These are phyloP conservation scores for Elaphomyces granulatus DNA, from an alignment of 495 filamentous ascomycete species.

Conservation along the genomic window DNA sequence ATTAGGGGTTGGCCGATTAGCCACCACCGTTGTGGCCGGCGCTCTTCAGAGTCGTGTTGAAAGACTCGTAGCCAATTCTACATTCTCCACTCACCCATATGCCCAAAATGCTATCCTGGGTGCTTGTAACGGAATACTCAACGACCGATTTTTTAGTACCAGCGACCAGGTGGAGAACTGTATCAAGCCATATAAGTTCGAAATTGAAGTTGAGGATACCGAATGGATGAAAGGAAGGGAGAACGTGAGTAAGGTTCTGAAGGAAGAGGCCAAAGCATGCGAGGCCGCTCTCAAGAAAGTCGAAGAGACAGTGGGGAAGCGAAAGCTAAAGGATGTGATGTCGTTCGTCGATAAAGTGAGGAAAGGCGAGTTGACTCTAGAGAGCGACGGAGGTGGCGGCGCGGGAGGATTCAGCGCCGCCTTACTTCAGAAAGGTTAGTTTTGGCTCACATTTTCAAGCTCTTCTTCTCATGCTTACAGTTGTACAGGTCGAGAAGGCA, in stretches of 20 bases:
- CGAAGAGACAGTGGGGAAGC: slow-evolving; percentile 58
- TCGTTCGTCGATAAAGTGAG: slow-evolving; percentile 77
- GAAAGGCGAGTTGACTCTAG: slow-evolving; percentile 68
- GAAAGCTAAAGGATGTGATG: slow-evolving; percentile 82
- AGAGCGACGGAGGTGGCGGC: slow-evolving; percentile 67
- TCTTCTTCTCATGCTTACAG: slow-evolving; percentile 10
- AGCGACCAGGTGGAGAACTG: slow-evolving; percentile 99
- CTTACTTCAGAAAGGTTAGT: slow-evolving; percentile 61
- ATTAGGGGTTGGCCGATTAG: slow-evolving; percentile 80
- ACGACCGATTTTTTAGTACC: slow-evolving; percentile 90
- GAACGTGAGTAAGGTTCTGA: slow-evolving; percentile 60
- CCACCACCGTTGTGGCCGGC: slow-evolving; percentile 76
- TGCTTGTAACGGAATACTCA: slow-evolving; percentile 73
- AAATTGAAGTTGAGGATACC: slow-evolving; percentile 80
- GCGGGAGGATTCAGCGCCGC: slow-evolving; percentile 85
- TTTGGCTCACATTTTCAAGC: slow-evolving; percentile 2
- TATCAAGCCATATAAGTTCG: slow-evolving; percentile 97
- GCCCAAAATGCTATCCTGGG: slow-evolving; percentile 83
- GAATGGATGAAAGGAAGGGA: slow-evolving; percentile 81
- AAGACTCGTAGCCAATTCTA: slow-evolving; percentile 55
- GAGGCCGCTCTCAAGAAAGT: slow-evolving; percentile 62
- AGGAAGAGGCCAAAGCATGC: slow-evolving; percentile 69
- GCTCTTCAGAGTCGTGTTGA: slow-evolving; percentile 81
- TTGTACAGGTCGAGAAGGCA: slow-evolving; percentile 61
- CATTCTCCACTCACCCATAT: slow-evolving; percentile 80